Evolutionary conservation across 768 basidiomycete genomes (phyloP).

Genomic region (Hemileccinum rubropunctum): DNA sequence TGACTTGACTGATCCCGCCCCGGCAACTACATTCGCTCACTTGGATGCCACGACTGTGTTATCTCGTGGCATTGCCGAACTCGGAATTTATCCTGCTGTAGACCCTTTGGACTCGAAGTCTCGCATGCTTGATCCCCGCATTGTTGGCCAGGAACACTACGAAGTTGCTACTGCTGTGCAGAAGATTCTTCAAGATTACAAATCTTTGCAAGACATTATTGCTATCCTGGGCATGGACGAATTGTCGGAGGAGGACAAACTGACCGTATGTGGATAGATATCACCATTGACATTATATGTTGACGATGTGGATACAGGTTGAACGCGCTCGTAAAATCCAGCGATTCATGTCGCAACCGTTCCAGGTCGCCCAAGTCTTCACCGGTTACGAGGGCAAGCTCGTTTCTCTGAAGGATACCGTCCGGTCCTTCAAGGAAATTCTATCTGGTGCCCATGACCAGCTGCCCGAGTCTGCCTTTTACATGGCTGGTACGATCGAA

Average conservation of each 20-base stretch:
- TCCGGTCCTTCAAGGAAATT: slow-evolving; percentile 98
- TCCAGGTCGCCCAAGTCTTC: slow-evolving; percentile 99
- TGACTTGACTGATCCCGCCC: slow-evolving; percentile 99
- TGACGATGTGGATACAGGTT: slow-evolving; percentile 50
- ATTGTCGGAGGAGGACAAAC: slow-evolving; percentile 99
- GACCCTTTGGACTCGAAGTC: slow-evolving; percentile 99
- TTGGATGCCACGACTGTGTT: slow-evolving; percentile 99
- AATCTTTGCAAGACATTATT: slow-evolving; percentile 98
- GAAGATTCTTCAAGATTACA: slow-evolving; percentile 97
- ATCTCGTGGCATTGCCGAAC: slow-evolving; percentile 98
- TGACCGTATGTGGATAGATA: slow-evolving; percentile 47
- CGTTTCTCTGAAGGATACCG: slow-evolving; percentile 92
- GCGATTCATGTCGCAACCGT: slow-evolving; percentile 99
- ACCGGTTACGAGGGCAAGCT: slow-evolving; percentile 99
- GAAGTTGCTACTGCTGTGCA: slow-evolving; percentile 94
- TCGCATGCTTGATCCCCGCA: slow-evolving; percentile 99
- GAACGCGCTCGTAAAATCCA: slow-evolving; percentile 98
- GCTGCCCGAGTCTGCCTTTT: slow-evolving; percentile 96
- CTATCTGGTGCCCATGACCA: slow-evolving; percentile 84
- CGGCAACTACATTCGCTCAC: slow-evolving; percentile 99
- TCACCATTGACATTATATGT: neutral
- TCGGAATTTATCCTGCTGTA: slow-evolving; percentile 99
- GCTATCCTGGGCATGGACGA: slow-evolving; percentile 99
- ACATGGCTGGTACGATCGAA: slow-evolving; percentile 97
- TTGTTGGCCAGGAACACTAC: slow-evolving; percentile 94